Evolutionary conservation across 768 basidiomycete genomes (phyloP).

Genomic region (Phanerodontia chrysosporium): DNA sequence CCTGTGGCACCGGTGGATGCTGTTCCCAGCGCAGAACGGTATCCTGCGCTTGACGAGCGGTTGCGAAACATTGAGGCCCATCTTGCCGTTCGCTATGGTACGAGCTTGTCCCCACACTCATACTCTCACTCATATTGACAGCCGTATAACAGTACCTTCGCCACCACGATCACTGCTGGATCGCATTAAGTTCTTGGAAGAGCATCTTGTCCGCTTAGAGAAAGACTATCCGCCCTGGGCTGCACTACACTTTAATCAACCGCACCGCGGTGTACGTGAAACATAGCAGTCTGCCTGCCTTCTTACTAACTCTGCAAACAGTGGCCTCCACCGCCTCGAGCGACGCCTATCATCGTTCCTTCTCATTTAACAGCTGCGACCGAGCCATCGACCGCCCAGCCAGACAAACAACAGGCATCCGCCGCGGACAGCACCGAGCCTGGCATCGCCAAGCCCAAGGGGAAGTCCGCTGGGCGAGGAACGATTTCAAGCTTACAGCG

Average conservation of each 20-base stretch:
- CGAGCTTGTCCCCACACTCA: background rate
- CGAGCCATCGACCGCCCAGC: background rate
- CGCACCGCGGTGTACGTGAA: slow-evolving; percentile 65
- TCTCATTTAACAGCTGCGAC: slow-evolving; percentile 45
- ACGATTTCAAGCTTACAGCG: slow-evolving; percentile 61
- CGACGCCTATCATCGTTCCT: slow-evolving; percentile 76
- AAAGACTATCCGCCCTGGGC: slow-evolving; percentile 87
- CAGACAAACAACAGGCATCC: background rate
- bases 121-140: background rate
- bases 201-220: slow-evolving; percentile 72
- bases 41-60: slow-evolving; percentile 63
- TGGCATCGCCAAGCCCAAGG: slow-evolving; percentile 19
- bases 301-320: slow-evolving; percentile 22
- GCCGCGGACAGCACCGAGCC: slow-evolving; percentile 8
- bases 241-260: slow-evolving; percentile 84
- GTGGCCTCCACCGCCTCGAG: slow-evolving; percentile 84
- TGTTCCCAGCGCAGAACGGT: slow-evolving; percentile 36
- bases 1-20: slow-evolving; percentile 14
- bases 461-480: slow-evolving; percentile 24
- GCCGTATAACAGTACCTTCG: slow-evolving; percentile 53
- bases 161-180: slow-evolving; percentile 60
- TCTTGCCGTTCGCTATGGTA: slow-evolving; percentile 72
- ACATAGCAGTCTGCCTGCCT: background rate
- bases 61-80: slow-evolving; percentile 67
- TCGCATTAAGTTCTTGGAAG: slow-evolving; percentile 68